Percentiles rank a stretch among this genome's conserved stretches.
Evolutionary conservation across 352 stramenopile species (phyloP).

Genomic region (Phytophthora melonis): DNA sequence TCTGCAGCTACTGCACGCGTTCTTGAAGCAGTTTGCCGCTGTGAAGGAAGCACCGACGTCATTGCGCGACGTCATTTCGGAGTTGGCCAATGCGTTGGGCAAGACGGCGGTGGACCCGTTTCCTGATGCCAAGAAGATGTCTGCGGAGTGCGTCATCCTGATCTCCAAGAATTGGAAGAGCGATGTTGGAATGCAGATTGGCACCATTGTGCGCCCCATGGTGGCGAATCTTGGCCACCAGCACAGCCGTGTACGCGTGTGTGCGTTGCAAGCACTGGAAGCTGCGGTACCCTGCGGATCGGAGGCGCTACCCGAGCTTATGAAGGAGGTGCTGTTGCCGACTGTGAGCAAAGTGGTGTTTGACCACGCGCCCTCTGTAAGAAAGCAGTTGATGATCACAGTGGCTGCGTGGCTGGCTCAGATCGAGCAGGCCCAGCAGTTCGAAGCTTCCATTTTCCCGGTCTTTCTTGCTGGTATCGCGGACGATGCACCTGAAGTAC

Average conservation of each 20-base stretch:
- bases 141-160: slow-evolving; percentile 66
- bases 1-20: slow-evolving; percentile 62
- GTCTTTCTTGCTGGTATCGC: slow-evolving; percentile 70
- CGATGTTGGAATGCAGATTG: slow-evolving; percentile 75
- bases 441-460: slow-evolving; percentile 71
- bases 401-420: slow-evolving; percentile 69
- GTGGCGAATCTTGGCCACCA: slow-evolving; percentile 82
- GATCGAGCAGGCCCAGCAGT: slow-evolving; percentile 67
- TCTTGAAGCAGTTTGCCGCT: slow-evolving; percentile 61
- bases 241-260: slow-evolving; percentile 83
- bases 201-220: slow-evolving; percentile 70
- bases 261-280: slow-evolving; percentile 79
- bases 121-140: slow-evolving; percentile 84
- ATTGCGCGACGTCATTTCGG: slow-evolving; percentile 66
- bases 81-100: slow-evolving; percentile 74
- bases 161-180: slow-evolving; percentile 61
- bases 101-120: slow-evolving; percentile 82
- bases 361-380: slow-evolving; percentile 69
- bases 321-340: slow-evolving; percentile 81
- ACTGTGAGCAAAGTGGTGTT: slow-evolving; percentile 74
- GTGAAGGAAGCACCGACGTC: slow-evolving; percentile 29
- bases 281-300: slow-evolving; percentile 73
- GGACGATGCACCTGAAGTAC: slow-evolving; percentile 79
- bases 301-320: slow-evolving; percentile 73
- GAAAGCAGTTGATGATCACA: slow-evolving; percentile 73